These are phyloP conservation scores for Rhizomucor pusillus DNA, from an alignment of 371 early-diverging fungal genomes.

Conservation along the genomic window DNA sequence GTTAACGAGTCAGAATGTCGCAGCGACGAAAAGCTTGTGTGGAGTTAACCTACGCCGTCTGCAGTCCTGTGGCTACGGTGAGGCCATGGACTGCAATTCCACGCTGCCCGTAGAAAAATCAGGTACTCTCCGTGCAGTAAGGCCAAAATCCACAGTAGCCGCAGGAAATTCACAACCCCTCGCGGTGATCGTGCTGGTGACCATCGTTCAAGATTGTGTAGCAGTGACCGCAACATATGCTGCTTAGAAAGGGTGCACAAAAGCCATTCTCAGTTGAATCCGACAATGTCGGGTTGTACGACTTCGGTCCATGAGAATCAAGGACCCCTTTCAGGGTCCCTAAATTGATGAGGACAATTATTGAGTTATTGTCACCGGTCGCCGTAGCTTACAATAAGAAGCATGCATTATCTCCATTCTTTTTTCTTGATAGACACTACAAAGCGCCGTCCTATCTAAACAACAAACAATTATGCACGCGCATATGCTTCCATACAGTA, in stretches of 20 bases:
- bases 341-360: too few species aligned
- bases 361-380: too few species aligned
- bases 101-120: conserved; percentile 21
- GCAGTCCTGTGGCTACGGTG: neutral
- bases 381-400: too few species aligned
- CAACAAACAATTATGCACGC: too few species aligned
- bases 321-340: too few species aligned
- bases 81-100: conserved; percentile 21
- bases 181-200: conserved; percentile 8
- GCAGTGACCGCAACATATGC: neutral
- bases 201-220: conserved; percentile 4
- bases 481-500: too few species aligned
- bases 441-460: too few species aligned
- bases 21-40: conserved; percentile 3
- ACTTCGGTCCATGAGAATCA: too few species aligned
- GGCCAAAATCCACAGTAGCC: conserved; percentile 16
- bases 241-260: neutral
- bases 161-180: conserved; percentile 7
- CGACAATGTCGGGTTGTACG: too few species aligned
- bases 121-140: conserved; percentile 20
- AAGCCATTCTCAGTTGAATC: too few species aligned
- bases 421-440: too few species aligned
- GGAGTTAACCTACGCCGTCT: neutral
- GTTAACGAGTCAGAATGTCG: neutral
- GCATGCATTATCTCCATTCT: too few species aligned